Conservation (phyloP, 345 rosid genomes). For the Arabis hirsuta region DNA sequence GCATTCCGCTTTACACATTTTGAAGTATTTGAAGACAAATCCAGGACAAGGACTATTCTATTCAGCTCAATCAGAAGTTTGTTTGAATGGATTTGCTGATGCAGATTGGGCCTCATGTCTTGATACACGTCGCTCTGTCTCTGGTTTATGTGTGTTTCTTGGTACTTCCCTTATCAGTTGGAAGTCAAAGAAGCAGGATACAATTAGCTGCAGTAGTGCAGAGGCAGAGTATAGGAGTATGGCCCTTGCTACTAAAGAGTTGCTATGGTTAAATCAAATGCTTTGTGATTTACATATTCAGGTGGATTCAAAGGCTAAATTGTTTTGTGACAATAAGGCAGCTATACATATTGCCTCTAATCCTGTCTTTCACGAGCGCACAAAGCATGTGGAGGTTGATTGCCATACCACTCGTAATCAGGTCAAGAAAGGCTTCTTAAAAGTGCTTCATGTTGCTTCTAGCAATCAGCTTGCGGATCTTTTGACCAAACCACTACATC, state of each 20-base stretch:
- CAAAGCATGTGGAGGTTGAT: not conserved
- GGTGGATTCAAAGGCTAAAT: not conserved
- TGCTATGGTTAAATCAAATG: not conserved
- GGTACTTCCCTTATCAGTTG: not conserved
- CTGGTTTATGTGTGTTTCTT: not conserved
- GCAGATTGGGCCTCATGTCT: not conserved
- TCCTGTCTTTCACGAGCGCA: not conserved
- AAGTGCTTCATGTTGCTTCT: not conserved
- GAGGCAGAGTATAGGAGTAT: not conserved
- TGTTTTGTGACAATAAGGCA: not conserved
- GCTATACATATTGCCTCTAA: not conserved
- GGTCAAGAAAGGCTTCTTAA: not conserved
- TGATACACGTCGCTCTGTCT: accelerated
- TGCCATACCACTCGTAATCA: not conserved
- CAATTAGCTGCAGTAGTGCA: not conserved
- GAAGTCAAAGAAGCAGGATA: not conserved
- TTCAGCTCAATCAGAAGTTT: accelerated
- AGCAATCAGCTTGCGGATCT: not conserved
- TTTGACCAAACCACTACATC: not conserved
- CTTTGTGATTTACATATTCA: not conserved
- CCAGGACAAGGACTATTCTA: not conserved
- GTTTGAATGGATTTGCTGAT: not conserved
- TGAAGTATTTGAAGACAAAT: not conserved
- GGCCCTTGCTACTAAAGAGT: not conserved
- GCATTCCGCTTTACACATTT: not conserved